Evolutionary conservation across 306 rosid species (phyloP), one percentile per base, ranked within the genome.

Genomic region (Quercus glauca): DNA sequence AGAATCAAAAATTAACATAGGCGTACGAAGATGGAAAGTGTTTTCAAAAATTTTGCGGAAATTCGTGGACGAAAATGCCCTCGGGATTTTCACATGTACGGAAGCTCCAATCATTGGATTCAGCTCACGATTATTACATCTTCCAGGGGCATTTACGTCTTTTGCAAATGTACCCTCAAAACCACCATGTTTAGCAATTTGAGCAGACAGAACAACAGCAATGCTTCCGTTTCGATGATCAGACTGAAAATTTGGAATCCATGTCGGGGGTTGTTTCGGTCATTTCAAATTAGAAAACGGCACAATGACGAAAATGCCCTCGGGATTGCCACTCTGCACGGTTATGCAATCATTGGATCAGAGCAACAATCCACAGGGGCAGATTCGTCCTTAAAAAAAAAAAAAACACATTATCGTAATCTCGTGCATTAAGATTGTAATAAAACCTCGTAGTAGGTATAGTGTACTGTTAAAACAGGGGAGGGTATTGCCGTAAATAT

Each of bases 1-100:
- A 82, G 73, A 63, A 73, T 87, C 63, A 81, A 81, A 85, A 78
- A 79, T 71, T 81, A 73, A 81, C 78, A 56, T 15, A 41, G 29
- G 33, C 15, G 96, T 86, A 86, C 94, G 90, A 80, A 80, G 83
- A 87, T 83, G 68, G 91, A 83, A 88, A 80, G 80, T 59, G 73
- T 63, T 71, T 61, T 73, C 19, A 79, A 69, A 75, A 53, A 85
- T 69, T 75, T 71, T 52, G 79, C 81, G 92, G 96, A 92, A 12
- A 3, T 3, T 12, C 53, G 79, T 81, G 92, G 96, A 92, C 98
- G 83, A 82, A 89, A 92, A 85, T 90, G 85, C 94, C 96, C 96
- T 90, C 88, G 91, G 94, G 91, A 89, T 90, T 83, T 87, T 84
- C 93, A 81, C 87, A 55, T 71, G 90, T 87, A 90, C 97, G 90